Evolutionary conservation across 2,329 filamentous ascomycete species (phyloP), one percentile per base, ranked within the genome.

Genomic region (Stagonosporopsis cucurbitacearum): DNA sequence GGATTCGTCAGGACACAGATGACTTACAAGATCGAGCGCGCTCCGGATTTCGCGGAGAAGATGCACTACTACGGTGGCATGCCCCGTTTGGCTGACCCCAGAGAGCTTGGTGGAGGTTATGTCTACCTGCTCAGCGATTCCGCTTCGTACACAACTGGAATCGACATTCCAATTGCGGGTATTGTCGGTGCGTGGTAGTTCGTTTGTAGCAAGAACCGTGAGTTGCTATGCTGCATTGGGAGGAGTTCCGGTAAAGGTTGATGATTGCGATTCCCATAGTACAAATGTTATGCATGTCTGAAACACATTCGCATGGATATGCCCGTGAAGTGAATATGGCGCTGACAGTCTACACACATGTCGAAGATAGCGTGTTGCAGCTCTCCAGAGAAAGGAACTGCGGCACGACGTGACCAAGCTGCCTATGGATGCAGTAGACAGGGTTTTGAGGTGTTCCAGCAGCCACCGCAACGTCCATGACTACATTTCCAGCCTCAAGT

Each of bases 1-100:
- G 90, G 90, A 26, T 94, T 94, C 81, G 93, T 94, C 87, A 89
- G 93, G 80, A 95, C 90, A 44, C 75, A 62, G 68, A 81, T 81
- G 79, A 81, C 78, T 2, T 81, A 82, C 63, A 82, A 77, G 66
- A 77, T 83, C 4, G 79, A 80, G 19, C 74, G 76, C 45, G 77
- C 79, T 45, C 75, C 77, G 0, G 81, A 83, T 57, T 83, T 80
- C 79, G 78, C 81, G 43, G 67, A 79, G 57, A 81, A 84, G 70
- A 75, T 83, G 62, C 78, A 81, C 67, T 83, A 83, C 63, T 84
- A 84, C 61, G 80, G 82, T 8, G 82, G 81, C 1, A 81, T 84
- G 72, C 80, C 80, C 3, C 71, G 81, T 17, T 60, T 84, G 47
- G 82, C 81, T 0, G 76, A 82, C 60, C 79, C 81, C 4, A 78